Evolutionary conservation across 106 monocot genomes (phyloP), one percentile per base, ranked within the genome.

Genomic region (Dactylorhiza incarnata): DNA sequence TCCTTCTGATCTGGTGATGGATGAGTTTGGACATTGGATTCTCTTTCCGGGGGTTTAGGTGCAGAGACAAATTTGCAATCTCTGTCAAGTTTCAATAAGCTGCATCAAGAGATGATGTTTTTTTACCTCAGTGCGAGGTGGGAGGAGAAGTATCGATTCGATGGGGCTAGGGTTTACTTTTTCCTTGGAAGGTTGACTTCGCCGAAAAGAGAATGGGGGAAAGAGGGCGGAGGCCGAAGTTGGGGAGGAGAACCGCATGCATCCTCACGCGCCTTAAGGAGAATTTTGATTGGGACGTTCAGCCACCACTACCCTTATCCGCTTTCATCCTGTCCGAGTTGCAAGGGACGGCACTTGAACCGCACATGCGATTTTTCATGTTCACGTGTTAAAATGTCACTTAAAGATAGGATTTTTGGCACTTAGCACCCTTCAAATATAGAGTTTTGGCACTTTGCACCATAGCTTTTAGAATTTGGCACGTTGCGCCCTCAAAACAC

Each of bases 1-100:
- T 73, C 73, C 87, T 70, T 93, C 93, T 6, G 63, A 80, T 66
- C 73, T 85, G 24, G 85, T 73, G 75, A 45, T 73, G 24, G 74
- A 25, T 7, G 73, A 29, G 8, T 44, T 70, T 16, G 50, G 62
- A 22, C 63, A 70, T 17, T 46, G 75, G 48, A 25, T 37, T n/a
- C 5, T 49, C 44, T 73, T 59, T 46, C 5, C 62, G 58, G 46
- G 68, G 52, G 37, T 78, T 26, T 66, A 51, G n/a, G 49, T 11
- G 25, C 45, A 71, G 29, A 83, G 50, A 5, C 5, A 71, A 72
- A 90, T 82, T 82, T 87, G 87, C 78, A 90, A 81, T 83, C 84
- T 86, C 80, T 90, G 77, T 72, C 78, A 86, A 86, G 52, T 86
- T 84, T 70, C 85, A 90, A 78, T 79, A 73, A 87, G 85, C 85